Evolutionary conservation across 805 yeast genomes (phyloP), one percentile per base, ranked within the genome.

Genomic region (Saturnispora besseyi): DNA sequence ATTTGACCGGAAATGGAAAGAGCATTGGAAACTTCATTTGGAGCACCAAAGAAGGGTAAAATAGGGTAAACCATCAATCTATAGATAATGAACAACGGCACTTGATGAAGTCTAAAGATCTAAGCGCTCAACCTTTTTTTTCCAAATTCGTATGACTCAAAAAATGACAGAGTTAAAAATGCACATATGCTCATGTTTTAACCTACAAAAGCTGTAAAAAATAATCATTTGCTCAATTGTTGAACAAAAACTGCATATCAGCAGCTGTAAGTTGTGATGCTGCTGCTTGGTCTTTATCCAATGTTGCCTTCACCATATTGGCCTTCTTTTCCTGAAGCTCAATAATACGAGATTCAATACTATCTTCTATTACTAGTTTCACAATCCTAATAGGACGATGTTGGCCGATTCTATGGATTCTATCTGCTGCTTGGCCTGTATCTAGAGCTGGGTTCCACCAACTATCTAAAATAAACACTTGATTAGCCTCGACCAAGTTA

Each of bases 381-480:
- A 96, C 89, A 56, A 93, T 88, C 54, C 87, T 78, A 9, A 93
- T 96, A 0, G 99, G 99, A 56, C 99, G 70, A 59, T 78, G 86
- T 65, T 93, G 99, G 5, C 98, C 97, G 55, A 93, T 93, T 68
- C 99, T 80, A 67, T 93, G 98, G 22, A 93, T 97, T 69, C 99
- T 81, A 66, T 93, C 99, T 67, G 96, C 96, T 46, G 95, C 84
- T 65, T 93, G 99, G 2, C 68, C 68, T 89, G 97, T 93, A 65
- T 93, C 99, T 7, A 91, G 93, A 57, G 95, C 85, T 1, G 98
- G 98, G 63, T 93, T 95, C 98, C 99, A 93, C 99, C 99, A 93
- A 33, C 98, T 98, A 60, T 93, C 99, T 73, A 93, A 73, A 42
- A 93, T 75, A 58, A 93, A 93, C 44, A 93, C 98, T 61, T 91